Conservation (phyloP, 2,329 filamentous ascomycete species). For the Fonsecaea pedrosoi region DNA sequence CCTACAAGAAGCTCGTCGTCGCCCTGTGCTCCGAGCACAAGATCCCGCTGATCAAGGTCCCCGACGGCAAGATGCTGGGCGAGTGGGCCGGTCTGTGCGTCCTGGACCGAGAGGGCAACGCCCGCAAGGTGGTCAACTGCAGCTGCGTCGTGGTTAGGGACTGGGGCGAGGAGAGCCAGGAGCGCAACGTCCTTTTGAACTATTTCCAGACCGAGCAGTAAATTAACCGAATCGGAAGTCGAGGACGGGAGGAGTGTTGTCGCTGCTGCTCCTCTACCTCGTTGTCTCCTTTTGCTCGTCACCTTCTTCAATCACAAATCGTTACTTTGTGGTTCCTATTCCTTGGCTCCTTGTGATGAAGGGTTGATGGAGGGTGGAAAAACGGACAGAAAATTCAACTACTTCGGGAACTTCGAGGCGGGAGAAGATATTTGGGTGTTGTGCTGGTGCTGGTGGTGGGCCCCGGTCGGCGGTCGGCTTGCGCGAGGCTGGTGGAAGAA, state of each 20-base stretch:
- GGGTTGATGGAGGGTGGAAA: not conserved
- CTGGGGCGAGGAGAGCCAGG: conserved; percentile 99
- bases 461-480: too few relatives aligned
- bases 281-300: too few relatives aligned
- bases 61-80: conserved; percentile 98
- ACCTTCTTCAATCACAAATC: too few relatives aligned
- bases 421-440: too few relatives aligned
- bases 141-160: conserved; percentile 99
- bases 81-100: conserved; percentile 99
- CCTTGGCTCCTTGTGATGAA: not conserved
- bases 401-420: too few relatives aligned
- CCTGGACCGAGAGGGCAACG: conserved; percentile 98
- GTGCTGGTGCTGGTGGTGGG: too few relatives aligned
- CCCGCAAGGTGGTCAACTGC: conserved; percentile 99
- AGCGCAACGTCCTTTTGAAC: conserved; percentile 98
- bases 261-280: not conserved
- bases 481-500: too few relatives aligned
- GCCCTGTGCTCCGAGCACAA: conserved; percentile 99
- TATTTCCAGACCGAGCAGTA: conserved; percentile 91
- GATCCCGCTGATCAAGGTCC: conserved; percentile 99
- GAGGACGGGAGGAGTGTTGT: not conserved
- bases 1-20: conserved; percentile 99
- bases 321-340: too few relatives aligned
- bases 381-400: not conserved
- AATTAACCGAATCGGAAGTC: conserved; percentile 25